phyloP scores from a whole-genome alignment of 305 asterid species.

The Rubia peregrina region DNA sequence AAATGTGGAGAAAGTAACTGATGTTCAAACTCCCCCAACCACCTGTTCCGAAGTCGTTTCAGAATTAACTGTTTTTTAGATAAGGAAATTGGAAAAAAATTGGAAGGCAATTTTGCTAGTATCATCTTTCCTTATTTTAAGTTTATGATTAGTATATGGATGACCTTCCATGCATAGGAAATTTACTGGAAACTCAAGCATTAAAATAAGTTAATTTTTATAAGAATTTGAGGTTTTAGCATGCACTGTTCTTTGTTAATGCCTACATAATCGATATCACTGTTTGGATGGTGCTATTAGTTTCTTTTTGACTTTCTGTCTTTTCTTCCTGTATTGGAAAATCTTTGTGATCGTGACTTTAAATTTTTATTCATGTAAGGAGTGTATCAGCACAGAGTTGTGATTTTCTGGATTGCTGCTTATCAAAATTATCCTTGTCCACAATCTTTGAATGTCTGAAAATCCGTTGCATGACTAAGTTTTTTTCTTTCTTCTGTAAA shows the following conservation, averaged over 20 bases:
- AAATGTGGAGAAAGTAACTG: neutral
- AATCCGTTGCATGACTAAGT: neutral
- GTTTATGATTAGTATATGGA: neutral
- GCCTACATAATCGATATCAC: neutral
- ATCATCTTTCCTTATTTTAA: neutral
- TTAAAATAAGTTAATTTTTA: neutral
- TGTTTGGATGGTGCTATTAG: neutral
- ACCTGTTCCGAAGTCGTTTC: neutral
- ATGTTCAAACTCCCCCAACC: neutral
- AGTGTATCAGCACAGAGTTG: neutral
- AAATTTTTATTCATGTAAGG: neutral
- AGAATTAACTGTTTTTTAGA: neutral
- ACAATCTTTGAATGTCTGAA: neutral
- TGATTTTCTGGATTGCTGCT: neutral
- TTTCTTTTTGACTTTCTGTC: neutral
- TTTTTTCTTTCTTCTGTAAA: neutral
- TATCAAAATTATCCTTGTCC: neutral
- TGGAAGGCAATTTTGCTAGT: neutral
- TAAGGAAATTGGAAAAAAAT: neutral
- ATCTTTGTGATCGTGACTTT: neutral
- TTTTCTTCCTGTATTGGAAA: neutral
- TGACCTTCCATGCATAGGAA: neutral
- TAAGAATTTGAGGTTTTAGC: neutral
- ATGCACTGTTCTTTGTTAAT: neutral
- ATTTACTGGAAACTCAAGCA: neutral